Percentiles rank a stretch among this genome's conserved stretches.
Conservation (phyloP, 768 basidiomycete species). For the Tricholoma saponaceum region DNA sequence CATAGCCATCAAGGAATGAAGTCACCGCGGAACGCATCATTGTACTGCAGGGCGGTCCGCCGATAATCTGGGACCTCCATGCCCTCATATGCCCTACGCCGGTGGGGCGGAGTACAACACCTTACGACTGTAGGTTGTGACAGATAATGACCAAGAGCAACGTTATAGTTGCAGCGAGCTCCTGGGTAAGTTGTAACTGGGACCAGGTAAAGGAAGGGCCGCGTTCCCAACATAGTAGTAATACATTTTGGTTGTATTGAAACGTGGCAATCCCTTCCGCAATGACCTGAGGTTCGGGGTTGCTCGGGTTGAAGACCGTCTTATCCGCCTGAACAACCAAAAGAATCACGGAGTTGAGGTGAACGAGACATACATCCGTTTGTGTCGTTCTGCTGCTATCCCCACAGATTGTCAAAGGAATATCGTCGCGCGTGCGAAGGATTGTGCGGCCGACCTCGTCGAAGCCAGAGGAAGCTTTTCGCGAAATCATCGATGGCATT, state of each 20-base stretch:
- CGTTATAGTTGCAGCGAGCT: constrained; percentile 11
- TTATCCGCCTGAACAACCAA: neutral
- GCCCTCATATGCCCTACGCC: constrained; percentile 1
- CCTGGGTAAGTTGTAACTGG: constrained; percentile 18
- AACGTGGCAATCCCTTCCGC: constrained; percentile 28
- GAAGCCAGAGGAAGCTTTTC: constrained; percentile 2
- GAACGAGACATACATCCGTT: neutral
- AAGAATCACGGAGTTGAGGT: neutral
- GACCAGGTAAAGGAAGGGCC: constrained; percentile 22
- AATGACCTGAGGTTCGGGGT: constrained; percentile 25
- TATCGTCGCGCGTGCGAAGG: constrained; percentile 7
- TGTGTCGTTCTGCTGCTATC: neutral
- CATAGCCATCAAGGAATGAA: neutral
- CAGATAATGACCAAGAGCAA: constrained; percentile 8
- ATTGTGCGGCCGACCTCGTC: constrained; percentile 3
- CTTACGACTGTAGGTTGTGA: constrained; percentile 6
- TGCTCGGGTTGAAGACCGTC: neutral
- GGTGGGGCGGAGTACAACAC: neutral
- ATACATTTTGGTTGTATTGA: constrained; percentile 20
- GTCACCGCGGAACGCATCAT: neutral
- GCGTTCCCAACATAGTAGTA: constrained; percentile 19
- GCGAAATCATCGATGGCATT: neutral
- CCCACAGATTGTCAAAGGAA: constrained; percentile 12
- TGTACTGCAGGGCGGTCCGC: constrained; percentile 1
- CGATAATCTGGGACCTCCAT: constrained; percentile 11